Evolutionary conservation across 148 eudicot genomes (phyloP), one percentile per base, ranked within the genome.

Genomic region (Polygonum maritimum): DNA sequence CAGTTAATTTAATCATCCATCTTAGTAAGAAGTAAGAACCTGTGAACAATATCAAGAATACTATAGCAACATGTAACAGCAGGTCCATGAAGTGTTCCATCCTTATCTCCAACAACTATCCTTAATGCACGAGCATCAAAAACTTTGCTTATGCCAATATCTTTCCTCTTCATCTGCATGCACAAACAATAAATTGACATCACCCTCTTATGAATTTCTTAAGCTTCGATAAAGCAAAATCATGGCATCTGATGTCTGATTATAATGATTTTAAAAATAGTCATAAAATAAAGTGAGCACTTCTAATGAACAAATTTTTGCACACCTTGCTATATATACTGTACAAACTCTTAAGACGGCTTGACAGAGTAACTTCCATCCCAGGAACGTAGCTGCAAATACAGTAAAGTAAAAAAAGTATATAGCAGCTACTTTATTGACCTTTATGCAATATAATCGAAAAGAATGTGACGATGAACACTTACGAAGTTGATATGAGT

Each of bases 71-170:
- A 81, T 73, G 82, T 84, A 78, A 94, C 97, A 74, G 98, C 98
- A 72, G 89, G 90, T 77, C 98, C 97, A 80, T 90, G 97, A 47
- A 94, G 92, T 60, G 88, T 84, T 78, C 98, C 97, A 83, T 90
- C 86, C 78, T 91, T 91, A 80, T 94, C 98, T 76, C 97, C 98
- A 77, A 91, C 85, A 78, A 94, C 81, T 58, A 94, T 91, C 81
- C 98, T 90, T 80, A 94, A 77, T 75, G 98, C 98, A 77, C 98
- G 95, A 14, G 97, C 89, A 83, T 94, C 98, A 81, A 90, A 94
- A 12, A 94, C 94, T 86, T 90, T 79, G 62, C 81, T 80, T 73
- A 94, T 91, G 81, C 87, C 86, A 67, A 94, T 84, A 80, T 91
- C 92, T 85, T 94, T 94, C 73, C 98, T 83, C 78, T 89, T 87